Evolutionary conservation across 2,329 filamentous ascomycete species (phyloP).

Genomic region (Aspergillus candidus): DNA sequence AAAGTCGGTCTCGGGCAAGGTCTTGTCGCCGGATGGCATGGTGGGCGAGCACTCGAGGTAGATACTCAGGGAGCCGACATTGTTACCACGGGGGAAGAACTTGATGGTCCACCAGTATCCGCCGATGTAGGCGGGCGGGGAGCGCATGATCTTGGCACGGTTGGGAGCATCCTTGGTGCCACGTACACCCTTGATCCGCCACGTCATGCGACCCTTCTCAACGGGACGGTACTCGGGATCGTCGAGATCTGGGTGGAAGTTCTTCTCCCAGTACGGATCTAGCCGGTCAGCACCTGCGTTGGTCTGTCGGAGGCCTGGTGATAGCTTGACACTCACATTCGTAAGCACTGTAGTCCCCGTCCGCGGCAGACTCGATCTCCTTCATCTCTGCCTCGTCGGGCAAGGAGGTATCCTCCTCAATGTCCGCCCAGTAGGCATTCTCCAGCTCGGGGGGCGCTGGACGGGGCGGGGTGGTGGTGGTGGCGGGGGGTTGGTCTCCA

Average conservation of each 20-base stretch:
- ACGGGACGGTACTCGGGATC: conserved; percentile 52
- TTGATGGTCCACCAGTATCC: conserved; percentile 62
- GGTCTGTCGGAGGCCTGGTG: no score
- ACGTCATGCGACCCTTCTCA: conserved; percentile 53
- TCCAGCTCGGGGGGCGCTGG: conserved; percentile 23
- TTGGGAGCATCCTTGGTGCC: conserved; percentile 57
- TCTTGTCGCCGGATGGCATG: conserved; percentile 33
- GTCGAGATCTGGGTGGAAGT: conserved; percentile 50
- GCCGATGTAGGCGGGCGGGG: conserved; percentile 50
- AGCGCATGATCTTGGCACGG: conserved; percentile 53
- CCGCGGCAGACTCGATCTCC: conserved; percentile 46
- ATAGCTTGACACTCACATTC: conserved; percentile 39
- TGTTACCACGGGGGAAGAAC: conserved; percentile 58
- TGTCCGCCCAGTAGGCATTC: conserved; percentile 47
- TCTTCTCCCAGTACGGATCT: conserved; percentile 54
- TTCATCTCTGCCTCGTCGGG: conserved; percentile 55
- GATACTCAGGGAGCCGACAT: conserved; percentile 52
- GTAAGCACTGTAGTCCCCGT: conserved; percentile 48
- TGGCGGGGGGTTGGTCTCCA: conserved; percentile 4
- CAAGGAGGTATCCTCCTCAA: conserved; percentile 50
- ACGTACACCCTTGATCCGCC: conserved; percentile 54
- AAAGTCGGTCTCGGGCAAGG: conserved; percentile 35
- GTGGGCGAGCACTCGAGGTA: conserved; percentile 58
- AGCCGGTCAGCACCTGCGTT: no score
- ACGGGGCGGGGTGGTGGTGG: conserved; percentile 14